A percentile compares a stretch with the other conserved stretches of the same genome.
Evolutionary conservation across 345 rosid species (phyloP).

Genomic region (Triadica sebifera): DNA sequence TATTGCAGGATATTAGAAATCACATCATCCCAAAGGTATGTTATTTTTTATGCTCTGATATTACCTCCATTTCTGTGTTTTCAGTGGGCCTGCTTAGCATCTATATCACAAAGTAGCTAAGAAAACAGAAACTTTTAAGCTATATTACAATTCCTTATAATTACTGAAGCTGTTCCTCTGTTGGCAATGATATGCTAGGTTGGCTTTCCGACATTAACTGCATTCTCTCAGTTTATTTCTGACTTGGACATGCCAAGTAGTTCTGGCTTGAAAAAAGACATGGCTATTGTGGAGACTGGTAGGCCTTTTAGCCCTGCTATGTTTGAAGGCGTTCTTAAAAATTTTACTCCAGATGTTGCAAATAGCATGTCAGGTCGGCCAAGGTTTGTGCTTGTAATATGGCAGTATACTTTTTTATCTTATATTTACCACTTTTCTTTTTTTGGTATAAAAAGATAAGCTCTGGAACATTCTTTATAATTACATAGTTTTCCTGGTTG

Average conservation of each 20-base stretch:
- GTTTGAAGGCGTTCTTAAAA: constrained; percentile 78
- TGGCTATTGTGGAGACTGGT: constrained; percentile 51
- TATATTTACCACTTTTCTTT: not conserved
- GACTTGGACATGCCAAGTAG: constrained; percentile 53
- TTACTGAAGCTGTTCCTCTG: constrained; percentile 2
- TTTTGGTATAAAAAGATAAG: not conserved
- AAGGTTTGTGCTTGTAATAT: constrained; percentile 49
- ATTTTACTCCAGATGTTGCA: constrained; percentile 83
- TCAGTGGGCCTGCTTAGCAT: not conserved
- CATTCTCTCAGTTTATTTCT: constrained; percentile 67
- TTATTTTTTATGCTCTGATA: not conserved
- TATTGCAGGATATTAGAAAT: constrained; percentile 60
- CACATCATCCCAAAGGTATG: constrained; percentile 60
- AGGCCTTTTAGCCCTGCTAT: constrained; percentile 74
- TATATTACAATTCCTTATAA: not conserved
- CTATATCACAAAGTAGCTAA: not conserved
- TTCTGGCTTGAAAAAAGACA: constrained; percentile 49
- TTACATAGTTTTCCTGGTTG: too few species aligned
- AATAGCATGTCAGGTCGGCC: constrained; percentile 73
- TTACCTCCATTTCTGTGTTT: not conserved
- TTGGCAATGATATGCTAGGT: constrained; percentile 39
- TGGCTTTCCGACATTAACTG: constrained; percentile 70
- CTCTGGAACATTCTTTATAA: not conserved
- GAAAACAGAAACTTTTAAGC: constrained; percentile 15
- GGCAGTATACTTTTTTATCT: not conserved